phyloP scores from a whole-genome alignment of 805 yeast genomes.

The Candida verbasci region DNA sequence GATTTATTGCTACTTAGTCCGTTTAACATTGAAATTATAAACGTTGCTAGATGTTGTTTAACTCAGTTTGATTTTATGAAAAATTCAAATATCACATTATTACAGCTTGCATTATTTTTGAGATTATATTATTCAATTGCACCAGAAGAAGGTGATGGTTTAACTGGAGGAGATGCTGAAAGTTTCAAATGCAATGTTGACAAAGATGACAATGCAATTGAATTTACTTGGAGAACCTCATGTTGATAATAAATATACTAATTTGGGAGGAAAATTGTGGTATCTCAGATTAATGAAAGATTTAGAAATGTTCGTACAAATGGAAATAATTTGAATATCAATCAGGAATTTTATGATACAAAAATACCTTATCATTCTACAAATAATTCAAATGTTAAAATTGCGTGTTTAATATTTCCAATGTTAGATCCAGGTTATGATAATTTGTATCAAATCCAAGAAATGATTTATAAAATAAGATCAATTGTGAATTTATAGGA shows the following conservation, averaged over 20 bases:
- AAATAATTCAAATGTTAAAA: constrained; percentile 28
- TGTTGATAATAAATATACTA: constrained; percentile 28
- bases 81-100: constrained; percentile 44
- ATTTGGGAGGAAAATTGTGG: constrained; percentile 61
- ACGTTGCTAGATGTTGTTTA: constrained; percentile 30
- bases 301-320: constrained; percentile 8
- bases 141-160: constrained; percentile 55
- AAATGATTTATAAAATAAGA: constrained; percentile 2
- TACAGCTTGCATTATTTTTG: constrained; percentile 52
- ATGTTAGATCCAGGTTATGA: not conserved
- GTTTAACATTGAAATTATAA: constrained; percentile 24
- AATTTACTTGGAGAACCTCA: constrained; percentile 58
- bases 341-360: constrained; percentile 39
- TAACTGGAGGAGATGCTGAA: constrained; percentile 58
- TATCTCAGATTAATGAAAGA: constrained; percentile 19
- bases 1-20: constrained; percentile 25
- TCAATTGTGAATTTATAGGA: not conserved
- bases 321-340: constrained; percentile 31
- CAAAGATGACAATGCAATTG: constrained; percentile 64
- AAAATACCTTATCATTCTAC: constrained; percentile 25
- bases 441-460: constrained; percentile 14
- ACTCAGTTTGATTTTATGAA: constrained; percentile 29
- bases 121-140: constrained; percentile 45
- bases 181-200: constrained; percentile 49
- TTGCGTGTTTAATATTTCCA: constrained; percentile 16